phyloP scores from a whole-genome alignment of 2,329 filamentous ascomycete genomes.

The Alternaria viburni region DNA sequence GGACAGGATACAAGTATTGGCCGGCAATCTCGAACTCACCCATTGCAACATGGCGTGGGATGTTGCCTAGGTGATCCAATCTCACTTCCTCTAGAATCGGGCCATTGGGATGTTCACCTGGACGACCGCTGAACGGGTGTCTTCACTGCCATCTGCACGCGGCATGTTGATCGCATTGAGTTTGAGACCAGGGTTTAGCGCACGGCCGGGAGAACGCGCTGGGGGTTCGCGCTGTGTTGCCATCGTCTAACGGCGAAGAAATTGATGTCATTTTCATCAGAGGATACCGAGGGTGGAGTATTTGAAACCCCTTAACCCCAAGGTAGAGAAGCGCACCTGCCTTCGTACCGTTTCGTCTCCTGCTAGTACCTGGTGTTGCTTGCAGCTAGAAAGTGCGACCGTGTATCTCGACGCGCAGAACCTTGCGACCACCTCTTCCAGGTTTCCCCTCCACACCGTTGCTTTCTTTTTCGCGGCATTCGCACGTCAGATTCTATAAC shows the following conservation, averaged over 20 bases:
- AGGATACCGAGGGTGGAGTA: not conserved
- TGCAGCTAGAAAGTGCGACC: not conserved
- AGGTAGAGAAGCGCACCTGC: not conserved
- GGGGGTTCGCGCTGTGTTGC: not conserved
- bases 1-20: not conserved
- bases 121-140: not conserved
- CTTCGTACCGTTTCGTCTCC: not conserved
- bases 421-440: not conserved
- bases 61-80: not conserved
- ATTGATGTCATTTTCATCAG: not conserved
- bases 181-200: not conserved
- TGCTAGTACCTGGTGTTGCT: not conserved
- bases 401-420: not conserved
- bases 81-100: not conserved
- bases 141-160: not conserved
- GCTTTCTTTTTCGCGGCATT: not conserved
- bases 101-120: not conserved
- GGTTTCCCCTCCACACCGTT: not conserved
- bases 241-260: not conserved
- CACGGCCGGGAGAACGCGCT: not conserved
- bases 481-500: not conserved
- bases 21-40: not conserved
- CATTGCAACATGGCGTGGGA: not conserved
- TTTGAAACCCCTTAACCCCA: not conserved
- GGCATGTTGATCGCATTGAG: not conserved